phyloP scores from a whole-genome alignment of 116 monocot genomes.

The Zostera marina region DNA sequence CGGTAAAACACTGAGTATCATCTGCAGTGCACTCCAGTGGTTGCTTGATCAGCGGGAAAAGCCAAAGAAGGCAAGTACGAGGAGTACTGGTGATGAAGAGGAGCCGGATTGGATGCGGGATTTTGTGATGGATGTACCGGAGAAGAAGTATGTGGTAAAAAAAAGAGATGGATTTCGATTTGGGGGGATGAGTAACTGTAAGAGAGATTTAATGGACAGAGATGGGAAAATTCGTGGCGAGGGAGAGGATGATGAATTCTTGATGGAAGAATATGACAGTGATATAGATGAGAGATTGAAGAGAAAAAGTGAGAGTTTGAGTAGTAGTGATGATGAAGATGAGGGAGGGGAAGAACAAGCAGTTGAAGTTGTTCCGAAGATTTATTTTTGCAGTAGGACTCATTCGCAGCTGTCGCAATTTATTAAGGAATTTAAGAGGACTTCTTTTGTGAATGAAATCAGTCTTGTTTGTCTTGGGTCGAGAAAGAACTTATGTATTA shows the following conservation, averaged over 20 bases:
- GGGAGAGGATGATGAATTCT: slow-evolving; percentile 39
- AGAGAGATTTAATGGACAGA: slow-evolving; percentile 1
- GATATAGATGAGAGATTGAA: slow-evolving; percentile 37
- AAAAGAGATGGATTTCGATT: slow-evolving; percentile 10
- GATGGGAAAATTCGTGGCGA: neutral
- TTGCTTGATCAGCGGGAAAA: slow-evolving; percentile 32
- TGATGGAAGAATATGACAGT: slow-evolving; percentile 86
- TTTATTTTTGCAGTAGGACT: slow-evolving; percentile 75
- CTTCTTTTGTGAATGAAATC: slow-evolving; percentile 43
- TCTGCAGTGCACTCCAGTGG: slow-evolving; percentile 96
- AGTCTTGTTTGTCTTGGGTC: slow-evolving; percentile 66
- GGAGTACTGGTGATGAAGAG: slow-evolving; percentile 14
- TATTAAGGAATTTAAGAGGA: slow-evolving; percentile 71
- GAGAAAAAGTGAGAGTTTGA: slow-evolving; percentile 20
- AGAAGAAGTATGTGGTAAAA: slow-evolving; percentile 9
- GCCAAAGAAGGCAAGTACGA: neutral
- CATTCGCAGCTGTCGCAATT: slow-evolving; percentile 95
- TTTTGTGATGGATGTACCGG: slow-evolving; percentile 21
- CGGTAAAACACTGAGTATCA: slow-evolving; percentile 93
- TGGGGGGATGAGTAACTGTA: slow-evolving; percentile 10
- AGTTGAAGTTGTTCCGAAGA: slow-evolving; percentile 53
- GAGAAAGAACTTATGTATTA: slow-evolving; percentile 77
- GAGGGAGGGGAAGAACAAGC: slow-evolving; percentile 19
- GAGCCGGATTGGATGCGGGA: slow-evolving; percentile 90
- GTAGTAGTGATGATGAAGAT: slow-evolving; percentile 42